These are phyloP conservation scores for Pistacia vera DNA, from an alignment of 345 rosid species.

Conservation along the genomic window DNA sequence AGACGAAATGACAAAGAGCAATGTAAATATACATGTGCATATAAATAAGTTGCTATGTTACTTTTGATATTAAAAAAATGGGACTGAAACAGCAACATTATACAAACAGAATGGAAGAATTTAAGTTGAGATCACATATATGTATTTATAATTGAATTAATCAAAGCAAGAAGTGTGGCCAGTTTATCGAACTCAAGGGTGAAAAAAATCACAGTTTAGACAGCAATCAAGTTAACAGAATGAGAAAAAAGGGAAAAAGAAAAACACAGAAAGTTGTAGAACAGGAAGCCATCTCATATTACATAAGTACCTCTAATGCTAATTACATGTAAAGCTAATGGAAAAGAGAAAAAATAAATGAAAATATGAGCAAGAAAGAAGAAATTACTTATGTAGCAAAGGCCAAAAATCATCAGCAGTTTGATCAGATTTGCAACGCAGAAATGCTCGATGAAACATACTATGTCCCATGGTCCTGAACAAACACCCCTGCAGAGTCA, in stretches of 20 bases:
- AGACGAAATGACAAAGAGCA: neutral
- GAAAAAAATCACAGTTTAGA: neutral
- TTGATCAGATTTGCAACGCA: conserved; percentile 66
- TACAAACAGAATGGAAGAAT: too few relatives aligned
- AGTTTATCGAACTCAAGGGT: too few relatives aligned
- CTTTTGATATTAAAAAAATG: neutral
- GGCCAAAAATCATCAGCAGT: conserved; percentile 53
- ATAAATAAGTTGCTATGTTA: neutral
- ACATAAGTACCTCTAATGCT: neutral
- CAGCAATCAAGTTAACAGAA: neutral
- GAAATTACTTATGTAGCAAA: conserved; percentile 59
- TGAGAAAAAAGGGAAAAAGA: too few relatives aligned
- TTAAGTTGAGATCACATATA: neutral
- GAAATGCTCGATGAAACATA: conserved; percentile 76
- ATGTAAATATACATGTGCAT: neutral
- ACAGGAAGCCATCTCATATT: neutral
- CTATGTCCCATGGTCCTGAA: conserved; percentile 68
- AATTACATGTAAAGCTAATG: neutral
- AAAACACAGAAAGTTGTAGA: too few relatives aligned
- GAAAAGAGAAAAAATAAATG: neutral
- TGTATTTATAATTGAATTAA: too few relatives aligned
- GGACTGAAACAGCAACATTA: neutral
- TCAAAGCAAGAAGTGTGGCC: too few relatives aligned
- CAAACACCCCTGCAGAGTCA: conserved; percentile 58
- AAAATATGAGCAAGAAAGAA: neutral